These are phyloP conservation scores for Grammothele lineata DNA, from an alignment of 768 basidiomycete genomes.

Conservation along the genomic window DNA sequence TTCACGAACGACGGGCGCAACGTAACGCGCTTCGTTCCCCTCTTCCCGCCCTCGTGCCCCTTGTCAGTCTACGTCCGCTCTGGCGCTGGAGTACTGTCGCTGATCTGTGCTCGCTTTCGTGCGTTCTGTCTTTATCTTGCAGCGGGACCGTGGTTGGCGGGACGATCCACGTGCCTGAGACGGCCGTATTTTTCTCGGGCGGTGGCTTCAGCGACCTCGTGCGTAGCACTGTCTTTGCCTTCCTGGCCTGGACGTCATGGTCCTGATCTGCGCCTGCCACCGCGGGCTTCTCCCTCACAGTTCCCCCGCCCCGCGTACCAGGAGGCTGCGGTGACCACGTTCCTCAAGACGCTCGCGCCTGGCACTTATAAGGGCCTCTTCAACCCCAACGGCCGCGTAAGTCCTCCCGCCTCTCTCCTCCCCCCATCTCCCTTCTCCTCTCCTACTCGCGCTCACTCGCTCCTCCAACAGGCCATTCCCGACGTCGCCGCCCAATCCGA, in stretches of 20 bases:
- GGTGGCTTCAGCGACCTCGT: constrained; percentile 75
- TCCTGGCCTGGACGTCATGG: background rate
- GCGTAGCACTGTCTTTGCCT: too few relatives aligned
- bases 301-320: constrained; percentile 56
- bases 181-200: constrained; percentile 57
- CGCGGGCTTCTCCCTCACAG: too few relatives aligned
- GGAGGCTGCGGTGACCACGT: constrained; percentile 37
- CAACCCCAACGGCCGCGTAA: constrained; percentile 37
- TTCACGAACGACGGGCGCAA: constrained; percentile 56
- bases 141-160: constrained; percentile 75
- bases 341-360: constrained; percentile 40
- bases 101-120: background rate
- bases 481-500: constrained; percentile 62
- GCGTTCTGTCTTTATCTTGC: background rate
- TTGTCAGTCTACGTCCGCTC: constrained; percentile 24
- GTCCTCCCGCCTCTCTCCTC: background rate
- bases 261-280: background rate
- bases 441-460: too few relatives aligned
- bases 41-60: constrained; percentile 56
- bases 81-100: too few relatives aligned
- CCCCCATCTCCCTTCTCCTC: background rate
- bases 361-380: constrained; percentile 55
- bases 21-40: constrained; percentile 42
- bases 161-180: constrained; percentile 55
- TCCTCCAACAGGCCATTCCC: constrained; percentile 43